Evolutionary conservation across 177 flowering plant genomes (phyloP).

Genomic region (Tripterygium wilfordii): DNA sequence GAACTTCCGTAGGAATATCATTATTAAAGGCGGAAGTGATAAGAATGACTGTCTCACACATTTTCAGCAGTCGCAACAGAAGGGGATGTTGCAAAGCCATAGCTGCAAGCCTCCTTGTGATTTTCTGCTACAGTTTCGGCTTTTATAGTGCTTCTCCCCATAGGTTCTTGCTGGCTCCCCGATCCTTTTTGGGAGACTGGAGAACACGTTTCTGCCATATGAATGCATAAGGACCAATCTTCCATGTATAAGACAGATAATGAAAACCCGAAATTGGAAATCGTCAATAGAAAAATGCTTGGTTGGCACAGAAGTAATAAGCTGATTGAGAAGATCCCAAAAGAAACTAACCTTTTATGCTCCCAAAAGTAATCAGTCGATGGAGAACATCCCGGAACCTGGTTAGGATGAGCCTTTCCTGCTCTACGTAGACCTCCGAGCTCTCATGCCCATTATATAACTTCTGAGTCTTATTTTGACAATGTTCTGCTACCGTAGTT

Average conservation of each 20-base stretch:
- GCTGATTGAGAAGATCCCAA: too few species aligned
- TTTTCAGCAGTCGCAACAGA: not conserved
- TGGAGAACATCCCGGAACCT: constrained; percentile 38
- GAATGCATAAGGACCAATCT: too few species aligned
- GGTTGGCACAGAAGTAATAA: too few species aligned
- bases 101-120: not conserved
- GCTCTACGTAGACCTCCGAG: constrained; percentile 35
- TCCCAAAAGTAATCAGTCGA: constrained; percentile 35
- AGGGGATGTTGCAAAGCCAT: constrained; percentile 4
- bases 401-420: constrained; percentile 46
- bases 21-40: not conserved
- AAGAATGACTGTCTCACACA: not conserved
- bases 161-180: constrained; percentile 5
- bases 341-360: constrained; percentile 35
- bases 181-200: constrained; percentile 8
- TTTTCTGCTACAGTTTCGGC: not conserved
- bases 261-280: too few species aligned
- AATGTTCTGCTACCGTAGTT: constrained; percentile 9
- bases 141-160: constrained; percentile 3
- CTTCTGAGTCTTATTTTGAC: constrained; percentile 7
- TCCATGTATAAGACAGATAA: too few species aligned
- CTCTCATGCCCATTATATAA: constrained; percentile 8
- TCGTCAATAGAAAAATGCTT: too few species aligned
- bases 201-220: constrained; percentile 19
- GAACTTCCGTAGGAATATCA: constrained; percentile 4